phyloP scores from a whole-genome alignment of 805 yeast species.

The Yamadazyma nakazawae region DNA sequence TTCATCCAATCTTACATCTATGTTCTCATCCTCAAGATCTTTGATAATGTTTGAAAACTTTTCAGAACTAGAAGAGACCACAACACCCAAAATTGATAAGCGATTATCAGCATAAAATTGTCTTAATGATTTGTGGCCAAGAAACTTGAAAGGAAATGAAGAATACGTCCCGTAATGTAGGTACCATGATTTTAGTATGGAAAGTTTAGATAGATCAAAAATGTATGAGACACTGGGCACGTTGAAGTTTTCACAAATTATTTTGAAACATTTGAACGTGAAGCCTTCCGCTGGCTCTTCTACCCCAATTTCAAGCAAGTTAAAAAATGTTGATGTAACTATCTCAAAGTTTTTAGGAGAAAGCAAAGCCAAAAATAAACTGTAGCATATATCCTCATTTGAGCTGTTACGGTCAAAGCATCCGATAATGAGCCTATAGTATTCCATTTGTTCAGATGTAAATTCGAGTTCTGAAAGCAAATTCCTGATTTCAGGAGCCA shows the following conservation, averaged over 20 bases:
- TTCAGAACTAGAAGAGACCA: background rate
- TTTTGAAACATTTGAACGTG: background rate
- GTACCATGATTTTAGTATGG: constrained; percentile 45
- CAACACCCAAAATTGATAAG: background rate
- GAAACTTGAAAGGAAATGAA: constrained; percentile 38
- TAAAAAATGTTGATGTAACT: constrained; percentile 6
- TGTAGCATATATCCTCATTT: constrained; percentile 7
- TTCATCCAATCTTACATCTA: background rate
- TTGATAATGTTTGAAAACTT: background rate
- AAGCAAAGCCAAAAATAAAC: constrained; percentile 10
- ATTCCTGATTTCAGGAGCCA: constrained; percentile 7
- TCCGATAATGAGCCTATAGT: constrained; percentile 5
- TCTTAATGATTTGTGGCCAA: constrained; percentile 28
- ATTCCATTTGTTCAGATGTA: constrained; percentile 5
- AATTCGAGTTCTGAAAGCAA: background rate
- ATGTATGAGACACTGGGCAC: background rate
- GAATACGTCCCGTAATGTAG: constrained; percentile 25
- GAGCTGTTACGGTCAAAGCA: constrained; percentile 1
- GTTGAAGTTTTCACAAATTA: background rate
- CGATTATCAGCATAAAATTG: background rate
- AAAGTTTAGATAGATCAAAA: constrained; percentile 17
- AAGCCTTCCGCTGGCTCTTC: background rate
- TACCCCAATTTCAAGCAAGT: constrained; percentile 10
- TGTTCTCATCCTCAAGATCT: background rate
- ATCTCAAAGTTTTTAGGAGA: constrained; percentile 4